Percentiles rank a stretch among this genome's conserved stretches.
Evolutionary conservation across 306 rosid species (phyloP).

Genomic region (Psophocarpus tetragonolobus): DNA sequence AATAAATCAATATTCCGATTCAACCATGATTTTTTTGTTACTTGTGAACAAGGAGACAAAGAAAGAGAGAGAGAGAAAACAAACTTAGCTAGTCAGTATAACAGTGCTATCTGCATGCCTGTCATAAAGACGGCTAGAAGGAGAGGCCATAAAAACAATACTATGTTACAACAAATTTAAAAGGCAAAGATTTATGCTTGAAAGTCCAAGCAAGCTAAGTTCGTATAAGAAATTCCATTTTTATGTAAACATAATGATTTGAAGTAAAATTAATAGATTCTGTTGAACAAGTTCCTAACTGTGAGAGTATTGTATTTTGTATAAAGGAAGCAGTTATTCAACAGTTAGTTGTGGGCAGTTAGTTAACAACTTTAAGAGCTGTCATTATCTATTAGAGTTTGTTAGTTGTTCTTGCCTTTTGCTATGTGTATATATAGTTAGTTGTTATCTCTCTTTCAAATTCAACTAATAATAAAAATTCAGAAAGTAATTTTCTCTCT

Average conservation of each 20-base stretch:
- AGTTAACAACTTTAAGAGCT: too few species aligned
- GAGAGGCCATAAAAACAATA: slow-evolving; percentile 10
- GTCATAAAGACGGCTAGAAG: neutral
- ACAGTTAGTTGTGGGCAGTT: too few species aligned
- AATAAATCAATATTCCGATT: neutral
- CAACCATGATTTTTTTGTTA: neutral
- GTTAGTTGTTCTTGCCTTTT: too few species aligned
- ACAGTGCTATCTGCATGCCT: neutral
- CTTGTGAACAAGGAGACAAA: neutral
- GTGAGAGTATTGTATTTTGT: too few species aligned
- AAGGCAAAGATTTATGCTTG: slow-evolving; percentile 21
- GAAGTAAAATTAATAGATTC: neutral
- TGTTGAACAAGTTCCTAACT: slow-evolving; percentile 17
- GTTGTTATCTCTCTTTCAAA: too few species aligned
- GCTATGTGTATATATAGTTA: too few species aligned
- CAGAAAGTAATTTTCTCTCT: too few species aligned
- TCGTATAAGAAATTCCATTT: slow-evolving; percentile 24
- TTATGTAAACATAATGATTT: neutral
- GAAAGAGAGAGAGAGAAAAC: neutral
- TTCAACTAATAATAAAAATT: too few species aligned
- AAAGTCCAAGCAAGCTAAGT: slow-evolving; percentile 21
- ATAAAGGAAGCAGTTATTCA: too few species aligned
- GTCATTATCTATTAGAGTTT: too few species aligned
- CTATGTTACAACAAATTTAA: neutral
- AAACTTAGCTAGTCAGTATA: neutral